Evolutionary conservation across 148 eudicot genomes (phyloP), one percentile per base, ranked within the genome.

Genomic region (Amaranthus palmeri): DNA sequence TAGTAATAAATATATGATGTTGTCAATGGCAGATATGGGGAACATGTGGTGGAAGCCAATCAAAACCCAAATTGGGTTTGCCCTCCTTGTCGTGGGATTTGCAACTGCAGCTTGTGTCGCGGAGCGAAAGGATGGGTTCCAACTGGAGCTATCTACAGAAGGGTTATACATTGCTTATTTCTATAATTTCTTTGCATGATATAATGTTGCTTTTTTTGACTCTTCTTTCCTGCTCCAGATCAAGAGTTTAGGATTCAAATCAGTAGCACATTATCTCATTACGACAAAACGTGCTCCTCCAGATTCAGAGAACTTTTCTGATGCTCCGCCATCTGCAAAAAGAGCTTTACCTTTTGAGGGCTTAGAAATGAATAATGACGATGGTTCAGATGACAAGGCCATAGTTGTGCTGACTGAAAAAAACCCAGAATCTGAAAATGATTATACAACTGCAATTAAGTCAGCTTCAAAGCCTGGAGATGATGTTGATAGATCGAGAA

Each of bases 41-140:
- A 93, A 76, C 85, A 93, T 82, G 91, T 93, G 15, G 84, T 87
- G 7, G 98, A 93, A 82, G 96, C 97, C 69, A 87, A 83, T 14
- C 78, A 83, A 76, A 91, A 91, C 61, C 93, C 97, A 0, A 62
- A 89, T 47, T 93, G 98, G 98, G 69, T 86, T 79, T 93, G 97
- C 77, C 97, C 97, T 10, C 86, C 82, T 62, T 93, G 97, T 72
- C 93, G 98, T 56, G 98, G 93, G 79, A 93, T 93, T 63, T 93
- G 98, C 74, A 93, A 91, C 85, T 93, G 98, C 85, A 93, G 98
- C 74, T 79, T 93, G 84, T 91, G 98, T 74, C 80, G 98, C 68
- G 81, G 86, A 64, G 91, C 91, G 63, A 93, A 84, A 84, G 98
- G 98, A 69, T 89, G 96, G 98, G 45, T 85, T 74, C 90, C 97